Evolutionary conservation across 148 eudicot genomes (phyloP), one percentile per base, ranked within the genome.

Genomic region (Amaranthus palmeri): DNA sequence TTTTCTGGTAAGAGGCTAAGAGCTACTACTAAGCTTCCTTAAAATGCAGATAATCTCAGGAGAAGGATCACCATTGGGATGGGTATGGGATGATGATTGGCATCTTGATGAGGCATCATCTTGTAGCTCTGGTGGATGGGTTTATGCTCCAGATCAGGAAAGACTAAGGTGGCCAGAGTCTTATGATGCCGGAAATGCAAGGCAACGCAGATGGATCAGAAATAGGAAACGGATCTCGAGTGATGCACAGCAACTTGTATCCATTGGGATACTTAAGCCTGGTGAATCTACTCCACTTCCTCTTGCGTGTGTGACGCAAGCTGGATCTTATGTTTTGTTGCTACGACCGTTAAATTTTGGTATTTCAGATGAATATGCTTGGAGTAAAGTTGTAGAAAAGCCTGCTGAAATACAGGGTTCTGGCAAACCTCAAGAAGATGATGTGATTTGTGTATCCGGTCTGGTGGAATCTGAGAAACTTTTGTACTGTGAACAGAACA

Each of bases 51-150:
- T n/a, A n/a, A n/a, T n/a, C n/a, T n/a, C n/a, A n/a, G n/a, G n/a
- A n/a, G n/a, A n/a, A n/a, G n/a, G n/a, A n/a, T n/a, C n/a, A n/a
- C n/a, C n/a, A n/a, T 25, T 25, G 57, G 91, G 83, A 7, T 90
- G 96, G 96, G 85, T 87, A 70, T 90, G 96, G 98, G 71, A 82
- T 81, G 96, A 90, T 82, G 95, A 88, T 69, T 93, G 98, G 98
- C 95, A 83, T 75, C 76, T 93, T 48, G 98, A 93, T 86, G 76
- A 73, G 72, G 57, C 68, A 67, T 79, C 87, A 66, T 81, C 79
- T 50, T 78, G 70, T 61, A 78, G 80, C 8, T 65, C 78, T 67
- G 90, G 82, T 78, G 98, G 96, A 70, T 93, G 98, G 98, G 88
- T 84, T 71, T 88, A 90, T 90, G 93, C 96, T 77, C 92, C 92